A percentile compares a stretch with the other conserved stretches of the same genome.
phyloP scores from a whole-genome alignment of 2,329 filamentous ascomycete species.

The Amauroascus verrucosus region DNA sequence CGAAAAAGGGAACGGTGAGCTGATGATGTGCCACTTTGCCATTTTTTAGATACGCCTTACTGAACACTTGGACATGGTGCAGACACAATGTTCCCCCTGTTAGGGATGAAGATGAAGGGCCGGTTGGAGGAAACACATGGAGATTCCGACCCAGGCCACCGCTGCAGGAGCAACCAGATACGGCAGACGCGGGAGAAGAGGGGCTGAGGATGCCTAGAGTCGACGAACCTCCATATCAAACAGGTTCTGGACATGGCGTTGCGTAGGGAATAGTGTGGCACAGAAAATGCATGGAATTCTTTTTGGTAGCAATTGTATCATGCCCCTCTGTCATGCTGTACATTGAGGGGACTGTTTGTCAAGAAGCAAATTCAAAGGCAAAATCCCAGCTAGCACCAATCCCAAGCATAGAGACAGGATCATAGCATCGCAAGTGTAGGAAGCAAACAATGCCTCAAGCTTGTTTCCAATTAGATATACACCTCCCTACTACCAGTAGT shows the following conservation, averaged over 20 bases:
- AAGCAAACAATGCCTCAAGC: neutral
- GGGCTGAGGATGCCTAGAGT: neutral
- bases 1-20: neutral
- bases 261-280: neutral
- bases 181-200: neutral
- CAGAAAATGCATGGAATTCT: neutral
- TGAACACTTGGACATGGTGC: neutral
- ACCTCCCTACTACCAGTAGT: neutral
- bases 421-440: neutral
- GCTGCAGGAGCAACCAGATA: neutral
- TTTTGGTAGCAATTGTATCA: neutral
- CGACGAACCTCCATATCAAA: neutral
- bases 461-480: neutral
- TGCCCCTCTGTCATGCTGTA: neutral
- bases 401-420: neutral
- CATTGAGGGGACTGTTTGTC: neutral
- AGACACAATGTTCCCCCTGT: neutral
- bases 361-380: no score
- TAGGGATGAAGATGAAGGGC: neutral
- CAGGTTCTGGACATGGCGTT: neutral
- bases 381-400: no score
- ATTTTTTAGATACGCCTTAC: neutral
- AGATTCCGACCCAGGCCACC: neutral
- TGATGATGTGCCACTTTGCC: neutral
- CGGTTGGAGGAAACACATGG: neutral